Evolutionary conservation across 1,284 basidiomycete species (phyloP).

Genomic region (Xerocomus amazonicus): DNA sequence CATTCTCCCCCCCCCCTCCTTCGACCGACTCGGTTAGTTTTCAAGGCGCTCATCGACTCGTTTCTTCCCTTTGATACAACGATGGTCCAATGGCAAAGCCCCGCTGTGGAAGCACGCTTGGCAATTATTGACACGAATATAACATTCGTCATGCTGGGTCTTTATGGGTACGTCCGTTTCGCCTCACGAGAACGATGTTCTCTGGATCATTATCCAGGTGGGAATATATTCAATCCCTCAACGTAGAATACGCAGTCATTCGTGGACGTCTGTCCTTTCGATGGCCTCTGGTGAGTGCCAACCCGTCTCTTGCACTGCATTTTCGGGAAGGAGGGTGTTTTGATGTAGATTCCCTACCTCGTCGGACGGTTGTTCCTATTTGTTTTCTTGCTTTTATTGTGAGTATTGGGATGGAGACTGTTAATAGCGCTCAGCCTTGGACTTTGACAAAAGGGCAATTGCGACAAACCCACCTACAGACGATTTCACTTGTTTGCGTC

Average conservation of each 20-base stretch:
- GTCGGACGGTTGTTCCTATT: constrained; percentile 15
- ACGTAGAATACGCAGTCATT: constrained; percentile 22
- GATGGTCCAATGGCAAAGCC: constrained; percentile 17
- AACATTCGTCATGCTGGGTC: constrained; percentile 11
- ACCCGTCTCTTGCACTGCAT: background rate
- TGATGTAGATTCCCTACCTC: constrained; percentile 20
- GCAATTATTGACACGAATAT: background rate
- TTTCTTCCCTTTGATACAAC: background rate
- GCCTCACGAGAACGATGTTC: constrained; percentile 7
- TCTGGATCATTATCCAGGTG: constrained; percentile 13
- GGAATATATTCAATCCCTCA: constrained; percentile 21
- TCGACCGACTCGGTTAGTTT: background rate
- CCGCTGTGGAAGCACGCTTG: constrained; percentile 1
- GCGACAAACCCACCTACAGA: background rate
- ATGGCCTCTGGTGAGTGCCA: constrained; percentile 21
- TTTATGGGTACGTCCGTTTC: constrained; percentile 12
- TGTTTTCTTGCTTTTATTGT: constrained; percentile 5
- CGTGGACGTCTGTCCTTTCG: constrained; percentile 19
- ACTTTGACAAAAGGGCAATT: background rate
- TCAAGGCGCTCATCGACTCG: background rate
- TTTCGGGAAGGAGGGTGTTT: background rate
- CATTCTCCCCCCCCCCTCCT: background rate
- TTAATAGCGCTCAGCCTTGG: constrained; percentile 6
- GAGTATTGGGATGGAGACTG: background rate
- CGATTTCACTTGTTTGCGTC: constrained; percentile 14